Percentiles rank a stretch among this genome's conserved stretches.
Conservation (phyloP, 139 green algal genomes). For the Dunaliella sp. region DNA sequence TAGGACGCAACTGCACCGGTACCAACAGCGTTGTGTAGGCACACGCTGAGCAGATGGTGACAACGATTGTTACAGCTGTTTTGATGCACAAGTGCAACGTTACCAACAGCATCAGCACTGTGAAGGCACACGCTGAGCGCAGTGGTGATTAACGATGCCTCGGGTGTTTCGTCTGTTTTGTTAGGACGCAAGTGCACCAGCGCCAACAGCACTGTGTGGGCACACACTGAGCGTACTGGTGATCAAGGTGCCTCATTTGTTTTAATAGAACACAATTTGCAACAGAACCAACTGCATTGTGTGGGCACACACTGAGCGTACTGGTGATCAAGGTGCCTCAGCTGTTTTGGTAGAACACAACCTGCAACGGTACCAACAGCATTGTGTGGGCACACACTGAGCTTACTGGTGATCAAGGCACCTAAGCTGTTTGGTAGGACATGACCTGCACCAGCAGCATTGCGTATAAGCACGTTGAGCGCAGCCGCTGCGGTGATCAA, state of each 20-base stretch:
- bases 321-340: constrained; percentile 16
- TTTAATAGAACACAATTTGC: too few species aligned
- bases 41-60: constrained; percentile 11
- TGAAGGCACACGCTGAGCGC: background rate
- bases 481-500: background rate
- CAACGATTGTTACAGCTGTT: too few species aligned
- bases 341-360: constrained; percentile 37
- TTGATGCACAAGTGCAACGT: too few species aligned
- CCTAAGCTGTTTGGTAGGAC: constrained; percentile 34
- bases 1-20: constrained; percentile 41
- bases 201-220: too few species aligned
- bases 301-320: background rate
- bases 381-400: background rate
- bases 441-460: constrained; percentile 31
- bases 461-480: background rate
- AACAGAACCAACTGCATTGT: background rate
- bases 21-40: background rate
- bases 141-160: too few species aligned
- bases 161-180: too few species aligned
- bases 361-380: too few species aligned
- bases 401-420: background rate
- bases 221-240: too few species aligned
- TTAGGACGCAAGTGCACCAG: too few species aligned
- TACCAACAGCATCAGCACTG: too few species aligned
- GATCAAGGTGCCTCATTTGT: too few species aligned